phyloP scores from a whole-genome alignment of 768 basidiomycete genomes.

The Russula ochroleuca region DNA sequence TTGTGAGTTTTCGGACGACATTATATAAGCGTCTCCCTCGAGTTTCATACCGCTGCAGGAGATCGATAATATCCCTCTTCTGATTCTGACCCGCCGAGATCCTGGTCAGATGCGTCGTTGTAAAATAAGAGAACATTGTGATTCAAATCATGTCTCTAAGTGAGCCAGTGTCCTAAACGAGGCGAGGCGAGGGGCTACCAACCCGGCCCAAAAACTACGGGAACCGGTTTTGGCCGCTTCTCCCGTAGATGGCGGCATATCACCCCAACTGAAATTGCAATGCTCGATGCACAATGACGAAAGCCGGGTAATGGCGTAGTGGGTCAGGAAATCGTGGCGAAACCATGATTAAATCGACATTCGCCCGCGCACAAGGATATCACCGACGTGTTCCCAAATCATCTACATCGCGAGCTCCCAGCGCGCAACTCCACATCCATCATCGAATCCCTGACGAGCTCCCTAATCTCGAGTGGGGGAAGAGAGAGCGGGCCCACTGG shows the following conservation, averaged over 20 bases:
- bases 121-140: too few relatives aligned
- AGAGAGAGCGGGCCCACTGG: conserved; percentile 16
- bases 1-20: too few relatives aligned
- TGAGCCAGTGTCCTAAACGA: not conserved
- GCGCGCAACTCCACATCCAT: not conserved
- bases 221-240: not conserved
- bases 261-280: not conserved
- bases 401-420: not conserved
- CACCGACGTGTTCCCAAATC: not conserved
- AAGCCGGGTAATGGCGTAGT: not conserved
- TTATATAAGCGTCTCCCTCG: too few relatives aligned
- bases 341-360: not conserved
- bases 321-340: not conserved
- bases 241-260: not conserved
- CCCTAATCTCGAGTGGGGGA: not conserved
- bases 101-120: too few relatives aligned
- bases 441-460: conserved; percentile 3
- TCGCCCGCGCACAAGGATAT: not conserved
- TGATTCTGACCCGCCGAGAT: too few relatives aligned
- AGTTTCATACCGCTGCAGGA: too few relatives aligned
- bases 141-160: too few relatives aligned
- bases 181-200: not conserved
- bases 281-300: not conserved
- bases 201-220: not conserved
- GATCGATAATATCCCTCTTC: too few relatives aligned